phyloP scores from a whole-genome alignment of 2,329 filamentous ascomycete species.

The Pezicula rhizophila region DNA sequence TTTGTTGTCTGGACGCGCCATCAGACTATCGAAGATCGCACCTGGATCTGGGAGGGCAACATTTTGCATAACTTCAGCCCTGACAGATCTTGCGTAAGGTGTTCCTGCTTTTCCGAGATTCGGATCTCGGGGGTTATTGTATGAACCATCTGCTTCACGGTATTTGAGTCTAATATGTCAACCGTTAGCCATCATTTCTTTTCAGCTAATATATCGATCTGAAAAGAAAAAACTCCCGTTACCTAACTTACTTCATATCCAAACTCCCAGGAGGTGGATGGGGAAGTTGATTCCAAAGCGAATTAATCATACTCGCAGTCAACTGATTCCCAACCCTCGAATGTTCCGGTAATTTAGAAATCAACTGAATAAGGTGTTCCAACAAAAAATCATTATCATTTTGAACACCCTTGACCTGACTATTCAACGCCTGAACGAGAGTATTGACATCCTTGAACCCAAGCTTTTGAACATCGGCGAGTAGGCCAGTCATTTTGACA shows the following conservation, averaged over 20 bases:
- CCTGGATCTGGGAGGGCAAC: slow-evolving; percentile 59
- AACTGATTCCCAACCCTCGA: slow-evolving; percentile 33
- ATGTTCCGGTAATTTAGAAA: slow-evolving; percentile 22
- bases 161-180: slow-evolving; percentile 37
- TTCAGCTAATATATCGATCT: too few relatives aligned
- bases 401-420: slow-evolving; percentile 55
- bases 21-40: slow-evolving; percentile 56
- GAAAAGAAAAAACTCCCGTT: too few relatives aligned
- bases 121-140: slow-evolving; percentile 64
- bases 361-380: slow-evolving; percentile 55
- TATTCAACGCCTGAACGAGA: slow-evolving; percentile 52
- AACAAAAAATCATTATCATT: slow-evolving; percentile 77
- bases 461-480: slow-evolving; percentile 39
- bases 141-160: slow-evolving; percentile 61
- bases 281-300: slow-evolving; percentile 66
- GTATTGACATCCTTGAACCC: slow-evolving; percentile 48
- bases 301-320: slow-evolving; percentile 61
- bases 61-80: slow-evolving; percentile 53
- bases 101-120: slow-evolving; percentile 61
- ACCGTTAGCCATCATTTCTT: too few relatives aligned
- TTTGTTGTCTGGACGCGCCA: slow-evolving; percentile 40
- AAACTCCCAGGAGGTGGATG: slow-evolving; percentile 66
- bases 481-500: slow-evolving; percentile 28
- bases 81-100: slow-evolving; percentile 59
- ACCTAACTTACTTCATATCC: slow-evolving; percentile 43